Evolutionary conservation across 345 rosid genomes (phyloP), one percentile per base, ranked within the genome.

Genomic region (Eucalyptus curtisii): DNA sequence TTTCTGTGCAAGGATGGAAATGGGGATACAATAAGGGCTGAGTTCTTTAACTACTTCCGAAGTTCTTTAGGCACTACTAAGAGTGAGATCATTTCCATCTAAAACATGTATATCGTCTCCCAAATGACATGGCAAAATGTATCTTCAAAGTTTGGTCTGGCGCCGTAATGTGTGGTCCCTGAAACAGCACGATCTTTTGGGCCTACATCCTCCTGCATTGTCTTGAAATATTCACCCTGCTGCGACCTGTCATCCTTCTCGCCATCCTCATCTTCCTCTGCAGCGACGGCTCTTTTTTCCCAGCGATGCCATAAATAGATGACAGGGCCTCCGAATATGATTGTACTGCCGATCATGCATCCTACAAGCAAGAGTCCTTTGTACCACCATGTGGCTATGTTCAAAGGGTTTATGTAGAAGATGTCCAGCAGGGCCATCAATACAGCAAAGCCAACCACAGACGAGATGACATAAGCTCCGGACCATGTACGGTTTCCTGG

Each of bases 61-160:
- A 49, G 53, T 52, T 47, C 81, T 24, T 53, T 87, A 12, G 10
- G 33, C n/a, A 42, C 31, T 48, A 14, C 33, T 13, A 14, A 17
- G 64, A 5, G 19, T 5, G 66, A 87, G 42, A 42, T 57, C 68
- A 20, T 11, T 50, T 50, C 64, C 88, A 57, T 52, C 79, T 13
- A 13, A 50, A 50, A 9, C 49, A 24, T 25, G 37, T 10, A 12
- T 20, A 19, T 37, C 45, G 24, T 76, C 45, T 76, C 82, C 82
- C 82, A 8, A 76, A 20, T 76, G 47, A 76, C 55, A 27, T 79
- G 33, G 8, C 24, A 25, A 31, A 25, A 30, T 31, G 86, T 93
- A 96, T 99, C 99, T 94, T 90, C 90, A 91, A 96, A 96, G 89
- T 96, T 93, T 16, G 99, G 99, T 92, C 99, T 49, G 5, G 94